Evolutionary conservation across 257 asterid genomes (phyloP).

Genomic region (Solanum appendiculatum): DNA sequence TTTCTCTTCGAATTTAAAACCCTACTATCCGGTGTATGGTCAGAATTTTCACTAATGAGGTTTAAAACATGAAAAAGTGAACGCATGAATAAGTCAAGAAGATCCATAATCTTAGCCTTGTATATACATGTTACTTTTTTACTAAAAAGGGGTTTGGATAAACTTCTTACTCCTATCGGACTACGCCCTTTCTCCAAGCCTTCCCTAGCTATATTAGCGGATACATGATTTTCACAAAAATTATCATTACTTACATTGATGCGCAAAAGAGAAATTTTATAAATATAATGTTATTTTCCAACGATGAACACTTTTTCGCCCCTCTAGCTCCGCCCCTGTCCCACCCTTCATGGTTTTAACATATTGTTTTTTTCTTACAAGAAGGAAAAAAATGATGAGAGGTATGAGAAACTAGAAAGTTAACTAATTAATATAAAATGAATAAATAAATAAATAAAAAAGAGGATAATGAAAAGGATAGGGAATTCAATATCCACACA

Average conservation of each 20-base stretch:
- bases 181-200: background rate
- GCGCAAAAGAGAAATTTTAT: too few species aligned
- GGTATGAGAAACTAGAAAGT: background rate
- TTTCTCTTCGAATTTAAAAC: background rate
- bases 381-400: background rate
- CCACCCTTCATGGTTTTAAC: background rate
- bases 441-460: background rate
- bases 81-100: background rate
- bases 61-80: too few species aligned
- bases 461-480: background rate
- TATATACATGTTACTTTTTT: background rate
- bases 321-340: background rate
- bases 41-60: too few species aligned
- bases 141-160: background rate
- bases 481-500: background rate
- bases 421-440: background rate
- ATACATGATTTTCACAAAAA: background rate
- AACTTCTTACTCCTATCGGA: background rate
- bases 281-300: background rate
- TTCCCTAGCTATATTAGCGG: background rate
- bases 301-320: background rate
- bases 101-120: background rate
- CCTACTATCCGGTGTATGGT: background rate
- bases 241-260: background rate
- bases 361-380: background rate